Evolutionary conservation across 1,284 basidiomycete species (phyloP).

Genomic region (Ceratobasidium sp.): DNA sequence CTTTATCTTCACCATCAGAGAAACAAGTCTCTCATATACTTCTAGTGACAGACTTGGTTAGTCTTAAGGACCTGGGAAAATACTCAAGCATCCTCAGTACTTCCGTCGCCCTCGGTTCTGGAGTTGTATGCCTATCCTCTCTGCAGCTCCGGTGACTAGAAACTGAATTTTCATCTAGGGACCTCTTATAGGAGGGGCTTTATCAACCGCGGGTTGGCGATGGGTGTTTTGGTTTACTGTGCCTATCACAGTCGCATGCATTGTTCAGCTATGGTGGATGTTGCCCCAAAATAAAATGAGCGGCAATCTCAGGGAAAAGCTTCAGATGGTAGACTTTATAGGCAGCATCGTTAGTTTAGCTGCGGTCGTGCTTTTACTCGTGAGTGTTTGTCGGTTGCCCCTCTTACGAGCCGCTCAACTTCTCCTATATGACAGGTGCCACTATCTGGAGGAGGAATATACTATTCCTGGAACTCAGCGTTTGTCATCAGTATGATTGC

Average conservation of each 20-base stretch:
- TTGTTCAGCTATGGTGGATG: constrained; percentile 36
- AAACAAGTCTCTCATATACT: background rate
- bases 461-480: constrained; percentile 36
- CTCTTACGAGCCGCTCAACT: background rate
- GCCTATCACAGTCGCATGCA: constrained; percentile 14
- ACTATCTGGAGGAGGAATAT: constrained; percentile 32
- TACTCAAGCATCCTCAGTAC: constrained; percentile 76
- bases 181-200: constrained; percentile 28
- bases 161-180: background rate
- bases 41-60: constrained; percentile 68
- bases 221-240: constrained; percentile 40
- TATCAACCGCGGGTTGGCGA: constrained; percentile 35
- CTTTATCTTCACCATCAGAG: background rate
- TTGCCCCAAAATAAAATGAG: constrained; percentile 31
- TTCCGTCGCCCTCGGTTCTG: constrained; percentile 26
- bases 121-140: constrained; percentile 6
- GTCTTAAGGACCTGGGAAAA: constrained; percentile 75
- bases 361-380: constrained; percentile 18
- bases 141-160: background rate
- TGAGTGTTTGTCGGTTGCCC: background rate
- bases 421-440: constrained; percentile 17
- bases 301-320: constrained; percentile 20
- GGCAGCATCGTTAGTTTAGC: constrained; percentile 24
- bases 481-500: constrained; percentile 32
- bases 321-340: constrained; percentile 26